Percentiles rank a stretch among this genome's conserved stretches.
These are phyloP conservation scores for Physaria fendleri DNA, from an alignment of 345 rosid species.

Conservation along the genomic window DNA sequence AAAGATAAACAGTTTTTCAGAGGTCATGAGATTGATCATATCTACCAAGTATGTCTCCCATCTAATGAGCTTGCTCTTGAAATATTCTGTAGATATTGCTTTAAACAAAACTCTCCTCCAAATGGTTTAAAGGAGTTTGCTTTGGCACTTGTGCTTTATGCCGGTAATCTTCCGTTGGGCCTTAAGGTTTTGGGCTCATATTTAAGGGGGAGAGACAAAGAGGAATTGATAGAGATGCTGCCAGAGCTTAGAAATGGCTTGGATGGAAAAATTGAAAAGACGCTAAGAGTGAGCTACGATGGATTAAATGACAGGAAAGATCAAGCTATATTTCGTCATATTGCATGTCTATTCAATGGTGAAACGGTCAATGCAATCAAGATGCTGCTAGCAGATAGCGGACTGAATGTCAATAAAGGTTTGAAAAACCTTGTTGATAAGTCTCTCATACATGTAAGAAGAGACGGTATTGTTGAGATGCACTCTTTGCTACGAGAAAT, in stretches of 20 bases:
- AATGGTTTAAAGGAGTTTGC: conserved; percentile 3
- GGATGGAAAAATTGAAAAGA: background rate
- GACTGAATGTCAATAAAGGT: too few relatives aligned
- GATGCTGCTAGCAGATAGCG: too few relatives aligned
- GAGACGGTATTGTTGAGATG: too few relatives aligned
- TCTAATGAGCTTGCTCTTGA: background rate
- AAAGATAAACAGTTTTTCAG: conserved; percentile 30
- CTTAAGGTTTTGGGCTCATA: conserved; percentile 25
- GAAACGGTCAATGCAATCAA: too few relatives aligned
- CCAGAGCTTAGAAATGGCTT: background rate
- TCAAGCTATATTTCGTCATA: too few relatives aligned
- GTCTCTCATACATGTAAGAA: too few relatives aligned
- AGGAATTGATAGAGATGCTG: conserved; percentile 17
- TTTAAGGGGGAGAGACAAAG: background rate
- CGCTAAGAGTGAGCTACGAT: conserved; percentile 27
- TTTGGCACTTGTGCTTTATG: background rate
- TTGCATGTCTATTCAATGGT: too few relatives aligned
- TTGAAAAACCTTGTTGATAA: too few relatives aligned
- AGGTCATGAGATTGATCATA: background rate
- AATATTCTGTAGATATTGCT: conserved; percentile 24
- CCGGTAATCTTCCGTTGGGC: conserved; percentile 29
- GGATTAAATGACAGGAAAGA: background rate
- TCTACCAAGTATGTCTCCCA: conserved; percentile 6
- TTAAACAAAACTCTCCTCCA: background rate
- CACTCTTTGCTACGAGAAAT: too few relatives aligned